phyloP scores from a whole-genome alignment of 108 stramenopile species.

The Skeletonema potamos region DNA sequence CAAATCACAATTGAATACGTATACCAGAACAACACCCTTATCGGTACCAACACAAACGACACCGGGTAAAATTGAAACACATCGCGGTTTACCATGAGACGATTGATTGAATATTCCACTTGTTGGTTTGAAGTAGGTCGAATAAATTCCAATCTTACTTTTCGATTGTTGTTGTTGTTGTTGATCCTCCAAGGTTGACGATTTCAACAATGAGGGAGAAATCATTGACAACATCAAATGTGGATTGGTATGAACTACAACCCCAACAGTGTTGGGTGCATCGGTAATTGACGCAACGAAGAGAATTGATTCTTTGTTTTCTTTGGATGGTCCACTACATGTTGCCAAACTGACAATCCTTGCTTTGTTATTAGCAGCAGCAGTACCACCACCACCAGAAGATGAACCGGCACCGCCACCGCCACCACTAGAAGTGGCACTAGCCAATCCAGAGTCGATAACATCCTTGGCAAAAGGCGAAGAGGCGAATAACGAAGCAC shows the following conservation, averaged over 20 bases:
- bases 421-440: not conserved
- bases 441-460: not conserved
- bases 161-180: not conserved
- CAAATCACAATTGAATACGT: conserved; percentile 47
- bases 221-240: conserved; percentile 41
- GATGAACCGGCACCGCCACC: not conserved
- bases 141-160: conserved; percentile 1
- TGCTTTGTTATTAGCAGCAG: not conserved
- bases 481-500: conserved; percentile 28
- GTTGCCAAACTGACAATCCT: conserved; percentile 42
- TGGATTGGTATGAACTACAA: conserved; percentile 46
- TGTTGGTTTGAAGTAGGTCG: conserved; percentile 32
- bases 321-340: not conserved
- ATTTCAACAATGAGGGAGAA: conserved; percentile 42
- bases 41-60: conserved; percentile 83
- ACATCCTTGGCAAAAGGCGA: conserved; percentile 29
- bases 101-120: conserved; percentile 45
- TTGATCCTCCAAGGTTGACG: conserved; percentile 25
- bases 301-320: conserved; percentile 10
- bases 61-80: conserved; percentile 68
- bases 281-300: conserved; percentile 48
- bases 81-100: conserved; percentile 53
- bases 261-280: conserved; percentile 23
- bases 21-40: conserved; percentile 64
- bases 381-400: not conserved